phyloP scores from a whole-genome alignment of 2,329 filamentous ascomycete species.

The Polytolypa hystricis region DNA sequence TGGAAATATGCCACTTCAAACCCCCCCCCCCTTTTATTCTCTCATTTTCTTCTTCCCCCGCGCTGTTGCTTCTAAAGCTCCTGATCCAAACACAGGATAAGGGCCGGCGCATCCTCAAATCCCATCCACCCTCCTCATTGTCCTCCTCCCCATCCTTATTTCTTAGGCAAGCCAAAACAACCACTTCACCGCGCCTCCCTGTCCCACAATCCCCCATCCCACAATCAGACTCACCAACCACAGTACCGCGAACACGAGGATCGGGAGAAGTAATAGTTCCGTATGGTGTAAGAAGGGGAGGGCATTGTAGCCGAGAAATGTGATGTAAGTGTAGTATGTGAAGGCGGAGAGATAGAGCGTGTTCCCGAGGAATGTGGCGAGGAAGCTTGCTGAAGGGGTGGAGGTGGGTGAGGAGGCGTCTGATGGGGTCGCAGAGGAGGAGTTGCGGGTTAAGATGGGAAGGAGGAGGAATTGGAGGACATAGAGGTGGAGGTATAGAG shows the following conservation, averaged over 20 bases:
- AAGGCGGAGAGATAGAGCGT: slow-evolving; percentile 55
- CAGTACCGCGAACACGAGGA: slow-evolving; percentile 47
- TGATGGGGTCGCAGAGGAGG: slow-evolving; percentile 36
- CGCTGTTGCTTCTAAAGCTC: no score
- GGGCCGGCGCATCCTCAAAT: no score
- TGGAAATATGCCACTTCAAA: no score
- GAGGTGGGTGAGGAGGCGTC: slow-evolving; percentile 53
- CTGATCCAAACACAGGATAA: no score
- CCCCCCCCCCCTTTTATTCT: no score
- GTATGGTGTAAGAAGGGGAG: slow-evolving; percentile 58
- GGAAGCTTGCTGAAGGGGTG: slow-evolving; percentile 31
- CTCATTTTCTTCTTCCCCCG: no score
- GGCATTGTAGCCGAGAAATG: slow-evolving; percentile 58
- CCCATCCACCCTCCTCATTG: slow-evolving; percentile 12
- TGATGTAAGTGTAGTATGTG: slow-evolving; percentile 57
- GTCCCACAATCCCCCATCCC: slow-evolving; percentile 35
- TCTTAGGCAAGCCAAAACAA: slow-evolving; percentile 33
- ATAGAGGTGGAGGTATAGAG: slow-evolving; percentile 56
- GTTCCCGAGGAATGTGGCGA: slow-evolving; percentile 50
- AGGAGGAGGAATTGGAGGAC: slow-evolving; percentile 57
- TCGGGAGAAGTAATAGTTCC: slow-evolving; percentile 52
- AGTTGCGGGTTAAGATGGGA: slow-evolving; percentile 40
- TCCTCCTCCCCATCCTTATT: slow-evolving; percentile 9
- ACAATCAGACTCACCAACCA: slow-evolving; percentile 44
- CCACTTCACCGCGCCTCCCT: slow-evolving; percentile 31